Conservation (phyloP, 768 basidiomycete genomes). For the Pleurotus citrinopileatus region DNA sequence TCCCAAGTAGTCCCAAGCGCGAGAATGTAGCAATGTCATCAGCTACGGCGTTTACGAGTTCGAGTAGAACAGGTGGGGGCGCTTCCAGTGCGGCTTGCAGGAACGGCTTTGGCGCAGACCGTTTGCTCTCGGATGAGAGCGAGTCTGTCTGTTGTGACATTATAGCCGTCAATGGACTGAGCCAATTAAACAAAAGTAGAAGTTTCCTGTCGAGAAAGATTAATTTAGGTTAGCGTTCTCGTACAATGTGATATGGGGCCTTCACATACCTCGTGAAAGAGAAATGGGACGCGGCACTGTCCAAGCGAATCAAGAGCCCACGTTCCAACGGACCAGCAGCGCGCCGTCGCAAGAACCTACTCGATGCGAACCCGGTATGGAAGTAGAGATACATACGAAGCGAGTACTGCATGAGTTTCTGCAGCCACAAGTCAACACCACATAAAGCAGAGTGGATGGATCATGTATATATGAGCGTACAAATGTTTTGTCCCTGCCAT, state of each 20-base stretch:
- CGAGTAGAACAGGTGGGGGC: slow-evolving; percentile 79
- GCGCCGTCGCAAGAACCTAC: slow-evolving; percentile 43
- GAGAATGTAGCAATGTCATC: slow-evolving; percentile 83
- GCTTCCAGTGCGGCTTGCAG: slow-evolving; percentile 75
- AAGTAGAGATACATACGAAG: slow-evolving; percentile 72
- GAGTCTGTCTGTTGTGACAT: slow-evolving; percentile 68
- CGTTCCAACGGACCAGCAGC: slow-evolving; percentile 51
- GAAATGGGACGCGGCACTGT: slow-evolving; percentile 61
- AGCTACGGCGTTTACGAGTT: slow-evolving; percentile 68
- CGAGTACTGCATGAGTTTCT: slow-evolving; percentile 90
- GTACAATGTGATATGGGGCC: too few species aligned
- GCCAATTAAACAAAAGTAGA: slow-evolving; percentile 83
- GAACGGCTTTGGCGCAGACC: slow-evolving; percentile 47
- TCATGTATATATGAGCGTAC: too few species aligned
- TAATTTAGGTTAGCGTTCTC: too few species aligned
- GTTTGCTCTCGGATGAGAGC: slow-evolving; percentile 45
- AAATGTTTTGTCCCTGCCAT: slow-evolving; percentile 83
- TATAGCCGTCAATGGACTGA: slow-evolving; percentile 69
- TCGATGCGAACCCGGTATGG: slow-evolving; percentile 51
- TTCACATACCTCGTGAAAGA: slow-evolving; percentile 77
- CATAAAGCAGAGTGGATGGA: too few species aligned
- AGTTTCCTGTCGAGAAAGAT: slow-evolving; percentile 53
- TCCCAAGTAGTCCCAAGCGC: slow-evolving; percentile 64
- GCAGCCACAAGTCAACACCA: slow-evolving; percentile 3
- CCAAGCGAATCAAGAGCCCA: slow-evolving; percentile 56